Evolutionary conservation across 2,329 filamentous ascomycete genomes (phyloP), one percentile per base, ranked within the genome.

Genomic region (Stachybotrys echinatus): DNA sequence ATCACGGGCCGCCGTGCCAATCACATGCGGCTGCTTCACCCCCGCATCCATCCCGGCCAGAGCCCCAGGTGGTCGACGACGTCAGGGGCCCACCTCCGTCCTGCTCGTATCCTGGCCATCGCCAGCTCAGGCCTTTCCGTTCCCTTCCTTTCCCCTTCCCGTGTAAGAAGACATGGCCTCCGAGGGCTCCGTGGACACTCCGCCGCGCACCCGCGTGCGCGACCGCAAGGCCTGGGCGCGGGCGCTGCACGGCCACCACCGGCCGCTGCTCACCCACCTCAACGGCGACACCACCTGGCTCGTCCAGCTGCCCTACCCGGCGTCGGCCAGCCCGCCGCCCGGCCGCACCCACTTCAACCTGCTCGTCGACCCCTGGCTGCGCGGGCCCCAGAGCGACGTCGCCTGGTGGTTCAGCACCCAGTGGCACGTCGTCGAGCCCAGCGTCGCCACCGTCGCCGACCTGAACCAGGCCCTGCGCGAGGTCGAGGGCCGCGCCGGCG

Each of bases 201-300:
- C 27, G 27, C 27, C 27, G 27, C 27, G 27, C 27, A 40, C 38
- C 23, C 53, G 52, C 37, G 52, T 59, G 46, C 50, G 51, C 17
- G 52, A 55, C 48, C 23, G 52, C 10, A 27, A 54, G 21, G 42
- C 48, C 40, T 62, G 59, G 58, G 44, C 58, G 6, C 31, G n/a
- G 20, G 49, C 55, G 19, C 58, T 58, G 14, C 55, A 49, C 51
- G 38, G 49, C 23, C 42, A 48, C 3, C 52, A 47, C 3, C 62
- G 65, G 12, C 67, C 71, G 14, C 53, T 86, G 39, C 72, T 88
- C 8, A 78, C 80, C 48, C 83, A 87, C 63, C 71, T 87, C 27
- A 87, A 86, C 62, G 83, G 78, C 56, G 83, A 87, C 65, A 85
- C 81, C 5, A 81, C 77, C 20, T 87, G 84, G 83, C 71, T 87